Evolutionary conservation across 441 rosid genomes (phyloP), one percentile per base, ranked within the genome.

Genomic region (Pelargonium fulgidum): DNA sequence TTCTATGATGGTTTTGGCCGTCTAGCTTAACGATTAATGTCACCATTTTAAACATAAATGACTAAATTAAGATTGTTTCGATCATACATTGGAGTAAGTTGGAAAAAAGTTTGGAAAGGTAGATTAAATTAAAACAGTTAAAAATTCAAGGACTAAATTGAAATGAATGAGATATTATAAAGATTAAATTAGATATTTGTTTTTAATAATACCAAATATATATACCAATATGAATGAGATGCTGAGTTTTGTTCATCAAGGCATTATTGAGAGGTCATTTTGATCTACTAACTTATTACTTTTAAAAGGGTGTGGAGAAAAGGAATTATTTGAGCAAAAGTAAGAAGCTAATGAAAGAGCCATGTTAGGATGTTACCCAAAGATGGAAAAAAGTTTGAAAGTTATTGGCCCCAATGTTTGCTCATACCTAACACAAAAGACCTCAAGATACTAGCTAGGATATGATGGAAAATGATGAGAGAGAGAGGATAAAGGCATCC

Each of bases 381-480:
- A 48, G 54, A 48, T 48, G 54, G 54, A 48, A 11, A 48, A 48
- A 48, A 48, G 54, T 11, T 48, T 48, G 54, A 48, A 48, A 48
- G 8, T 48, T 11, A 48, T 11, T 12, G 54, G 54, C 14, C 54
- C 54, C 54, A 11, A 48, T 48, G 54, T 48, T 48, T 48, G 54
- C 9, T 48, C 54, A 11, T 11, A 48, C 54, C 54, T 48, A 48
- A 48, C 54, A 48, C 54, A n/a, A 48, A 11, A 48, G 3, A 48
- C 54, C n/a, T n/a, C n/a, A n/a, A 47, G n/a, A 47, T 47, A 47
- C 52, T 47, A 47, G n/a, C n/a, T 9, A 1, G 3, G 16, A 7
- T 48, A 48, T 48, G 54, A 48, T 48, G n/a, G n/a, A n/a, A n/a
- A n/a, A 48, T 48, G 14, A 48, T 48, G 54, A 48, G 54, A n/a